Percentiles rank a stretch among this genome's conserved stretches.
These are phyloP conservation scores for Fusarium oxysporum DNA, from an alignment of 2,329 filamentous ascomycete genomes.

Conservation along the genomic window DNA sequence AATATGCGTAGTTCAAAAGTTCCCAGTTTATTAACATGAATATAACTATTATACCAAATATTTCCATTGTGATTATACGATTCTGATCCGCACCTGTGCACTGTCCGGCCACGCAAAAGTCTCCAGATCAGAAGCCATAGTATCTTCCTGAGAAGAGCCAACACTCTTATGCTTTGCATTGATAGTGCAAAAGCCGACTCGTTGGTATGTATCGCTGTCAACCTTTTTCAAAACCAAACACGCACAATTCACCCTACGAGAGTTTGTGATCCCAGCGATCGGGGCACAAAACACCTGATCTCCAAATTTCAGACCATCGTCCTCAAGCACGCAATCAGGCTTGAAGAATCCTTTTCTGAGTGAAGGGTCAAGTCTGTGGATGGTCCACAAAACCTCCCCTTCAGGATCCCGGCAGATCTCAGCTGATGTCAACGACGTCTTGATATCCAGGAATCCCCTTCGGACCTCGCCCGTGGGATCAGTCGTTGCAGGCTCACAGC, in stretches of 20 bases:
- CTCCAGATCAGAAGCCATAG: rapidly evolving
- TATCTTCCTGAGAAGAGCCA: no score
- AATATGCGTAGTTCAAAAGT: no score
- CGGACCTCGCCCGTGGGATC: not conserved
- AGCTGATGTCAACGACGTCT: not conserved
- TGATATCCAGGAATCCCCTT: not conserved
- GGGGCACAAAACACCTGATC: not conserved
- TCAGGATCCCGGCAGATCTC: not conserved
- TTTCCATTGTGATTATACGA: not conserved
- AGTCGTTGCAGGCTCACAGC: not conserved
- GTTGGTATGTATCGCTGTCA: not conserved
- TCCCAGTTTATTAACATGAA: no score
- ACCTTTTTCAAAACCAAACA: not conserved
- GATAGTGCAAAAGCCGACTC: not conserved
- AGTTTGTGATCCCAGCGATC: rapidly evolving
- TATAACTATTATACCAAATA: no score
- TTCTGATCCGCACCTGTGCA: not conserved
- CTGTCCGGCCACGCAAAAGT: no score
- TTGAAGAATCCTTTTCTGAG: not conserved
- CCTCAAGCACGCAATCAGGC: not conserved
- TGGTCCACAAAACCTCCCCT: not conserved
- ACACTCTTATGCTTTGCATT: no score
- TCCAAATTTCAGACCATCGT: not conserved
- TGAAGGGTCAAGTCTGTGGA: not conserved
- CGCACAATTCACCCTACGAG: rapidly evolving